Conservation (phyloP, 2,329 filamentous ascomycete genomes). For the Knufia fluminis region DNA sequence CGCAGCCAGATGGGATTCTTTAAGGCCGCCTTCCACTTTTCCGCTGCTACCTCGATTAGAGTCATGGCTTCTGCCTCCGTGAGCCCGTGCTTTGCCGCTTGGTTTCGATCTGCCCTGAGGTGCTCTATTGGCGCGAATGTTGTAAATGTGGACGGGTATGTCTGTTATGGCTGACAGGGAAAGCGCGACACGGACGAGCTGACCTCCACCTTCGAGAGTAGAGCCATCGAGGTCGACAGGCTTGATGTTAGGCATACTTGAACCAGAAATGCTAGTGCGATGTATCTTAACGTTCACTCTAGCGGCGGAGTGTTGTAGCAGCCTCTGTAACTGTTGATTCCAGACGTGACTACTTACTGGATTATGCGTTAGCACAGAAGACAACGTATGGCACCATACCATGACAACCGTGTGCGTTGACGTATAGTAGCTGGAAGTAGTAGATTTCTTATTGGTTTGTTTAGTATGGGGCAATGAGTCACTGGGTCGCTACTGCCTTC, state of each 20-base stretch:
- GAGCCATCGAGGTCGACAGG: slow-evolving; percentile 42
- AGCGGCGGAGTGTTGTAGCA: no score
- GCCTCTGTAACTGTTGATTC: no score
- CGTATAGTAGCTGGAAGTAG: no score
- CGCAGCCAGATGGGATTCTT: slow-evolving; percentile 48
- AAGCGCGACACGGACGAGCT: slow-evolving; percentile 49
- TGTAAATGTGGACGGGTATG: slow-evolving; percentile 41
- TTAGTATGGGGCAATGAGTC: no score
- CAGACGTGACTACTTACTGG: no score
- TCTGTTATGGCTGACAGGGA: slow-evolving; percentile 46
- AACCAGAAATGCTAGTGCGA: not conserved
- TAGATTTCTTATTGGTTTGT: no score
- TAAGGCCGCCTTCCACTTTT: slow-evolving; percentile 42
- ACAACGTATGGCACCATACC: no score
- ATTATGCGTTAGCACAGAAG: no score
- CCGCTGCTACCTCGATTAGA: slow-evolving; percentile 1
- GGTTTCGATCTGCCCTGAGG: not conserved
- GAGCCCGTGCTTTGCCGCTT: not conserved
- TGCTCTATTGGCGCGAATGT: slow-evolving; percentile 45
- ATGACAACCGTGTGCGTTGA: no score
- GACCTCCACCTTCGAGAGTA: slow-evolving; percentile 54
- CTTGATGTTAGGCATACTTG: slow-evolving; percentile 1
- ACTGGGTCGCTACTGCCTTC: no score
- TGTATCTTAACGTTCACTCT: no score
- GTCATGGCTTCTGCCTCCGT: not conserved